Conservation (phyloP, 108 stramenopile genomes). For the Nitzschia sp. region DNA sequence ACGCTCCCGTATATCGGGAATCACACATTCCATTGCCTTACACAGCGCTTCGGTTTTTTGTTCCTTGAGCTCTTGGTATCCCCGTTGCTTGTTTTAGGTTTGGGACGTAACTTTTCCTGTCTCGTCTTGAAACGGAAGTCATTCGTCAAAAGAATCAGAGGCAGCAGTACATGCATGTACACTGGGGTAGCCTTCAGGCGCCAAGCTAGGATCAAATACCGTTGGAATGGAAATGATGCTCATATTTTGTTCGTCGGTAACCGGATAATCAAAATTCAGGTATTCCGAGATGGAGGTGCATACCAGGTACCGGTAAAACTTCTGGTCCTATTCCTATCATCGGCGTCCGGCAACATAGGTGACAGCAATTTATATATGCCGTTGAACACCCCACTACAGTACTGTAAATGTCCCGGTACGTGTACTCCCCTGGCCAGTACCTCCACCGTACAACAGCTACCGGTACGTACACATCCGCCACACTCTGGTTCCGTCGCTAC, state of each 20-base stretch:
- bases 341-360: too few relatives aligned
- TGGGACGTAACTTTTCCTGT: slow-evolving; percentile 55
- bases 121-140: slow-evolving; percentile 63
- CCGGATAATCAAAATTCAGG: slow-evolving; percentile 62
- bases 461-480: too few relatives aligned
- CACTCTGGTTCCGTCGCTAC: too few relatives aligned
- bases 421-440: too few relatives aligned
- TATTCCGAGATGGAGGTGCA: slow-evolving; percentile 90
- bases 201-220: slow-evolving; percentile 80
- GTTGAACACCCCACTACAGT: too few relatives aligned
- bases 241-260: slow-evolving; percentile 83
- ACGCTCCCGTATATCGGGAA: slow-evolving; percentile 84
- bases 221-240: slow-evolving; percentile 86
- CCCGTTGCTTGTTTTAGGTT: slow-evolving; percentile 49
- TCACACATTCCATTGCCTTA: slow-evolving; percentile 80
- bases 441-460: too few relatives aligned
- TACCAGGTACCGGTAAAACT: too few relatives aligned
- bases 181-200: slow-evolving; percentile 87
- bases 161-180: slow-evolving; percentile 90
- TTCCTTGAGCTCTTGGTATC: slow-evolving; percentile 69
- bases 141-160: slow-evolving; percentile 75
- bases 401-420: too few relatives aligned
- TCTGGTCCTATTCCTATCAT: neutral
- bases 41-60: slow-evolving; percentile 83
- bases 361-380: too few relatives aligned